Percentiles rank a stretch among this genome's conserved stretches.
These are phyloP conservation scores for Diacronema lutheri DNA, from an alignment of 78 protist species.

Conservation along the genomic window DNA sequence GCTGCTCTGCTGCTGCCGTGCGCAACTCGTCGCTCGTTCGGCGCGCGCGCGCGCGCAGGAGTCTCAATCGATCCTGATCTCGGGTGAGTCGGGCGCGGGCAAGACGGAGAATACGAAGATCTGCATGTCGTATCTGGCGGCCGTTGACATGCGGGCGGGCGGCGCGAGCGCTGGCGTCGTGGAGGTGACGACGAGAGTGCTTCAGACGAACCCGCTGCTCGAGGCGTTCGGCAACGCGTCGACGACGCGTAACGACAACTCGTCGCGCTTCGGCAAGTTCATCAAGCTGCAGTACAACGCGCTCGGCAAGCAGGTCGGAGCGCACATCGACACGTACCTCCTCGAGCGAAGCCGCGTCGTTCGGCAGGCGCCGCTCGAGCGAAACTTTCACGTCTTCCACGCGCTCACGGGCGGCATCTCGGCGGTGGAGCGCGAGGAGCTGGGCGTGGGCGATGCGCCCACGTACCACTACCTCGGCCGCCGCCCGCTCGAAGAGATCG, in stretches of 20 bases:
- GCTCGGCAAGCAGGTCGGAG: conserved; percentile 68
- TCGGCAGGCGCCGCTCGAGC: conserved; percentile 74
- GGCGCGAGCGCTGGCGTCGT: background rate
- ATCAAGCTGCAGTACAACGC: conserved; percentile 63
- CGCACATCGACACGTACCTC: conserved; percentile 60
- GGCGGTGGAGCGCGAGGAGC: background rate
- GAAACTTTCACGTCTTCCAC: conserved; percentile 87
- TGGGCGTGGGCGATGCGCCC: conserved; percentile 38
- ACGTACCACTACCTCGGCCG: conserved; percentile 54
- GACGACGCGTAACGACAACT: conserved; percentile 81
- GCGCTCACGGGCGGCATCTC: background rate
- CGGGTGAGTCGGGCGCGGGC: conserved; percentile 93
- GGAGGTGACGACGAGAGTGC: conserved; percentile 43
- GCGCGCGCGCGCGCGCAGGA: too few relatives aligned
- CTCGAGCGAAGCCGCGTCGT: conserved; percentile 83
- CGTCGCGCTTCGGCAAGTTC: conserved; percentile 78
- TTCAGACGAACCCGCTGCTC: conserved; percentile 48
- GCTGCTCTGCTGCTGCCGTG: too few relatives aligned
- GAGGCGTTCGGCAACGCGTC: conserved; percentile 93
- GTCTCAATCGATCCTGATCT: conserved; percentile 24
- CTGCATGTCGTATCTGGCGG: conserved; percentile 67
- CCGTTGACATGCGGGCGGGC: background rate
- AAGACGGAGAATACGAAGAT: conserved; percentile 87
- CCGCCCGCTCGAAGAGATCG: too few relatives aligned
- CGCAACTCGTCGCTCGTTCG: too few relatives aligned